Evolutionary conservation across 2,329 filamentous ascomycete species (phyloP), one percentile per base, ranked within the genome.

Genomic region (Colletotrichum sp.): DNA sequence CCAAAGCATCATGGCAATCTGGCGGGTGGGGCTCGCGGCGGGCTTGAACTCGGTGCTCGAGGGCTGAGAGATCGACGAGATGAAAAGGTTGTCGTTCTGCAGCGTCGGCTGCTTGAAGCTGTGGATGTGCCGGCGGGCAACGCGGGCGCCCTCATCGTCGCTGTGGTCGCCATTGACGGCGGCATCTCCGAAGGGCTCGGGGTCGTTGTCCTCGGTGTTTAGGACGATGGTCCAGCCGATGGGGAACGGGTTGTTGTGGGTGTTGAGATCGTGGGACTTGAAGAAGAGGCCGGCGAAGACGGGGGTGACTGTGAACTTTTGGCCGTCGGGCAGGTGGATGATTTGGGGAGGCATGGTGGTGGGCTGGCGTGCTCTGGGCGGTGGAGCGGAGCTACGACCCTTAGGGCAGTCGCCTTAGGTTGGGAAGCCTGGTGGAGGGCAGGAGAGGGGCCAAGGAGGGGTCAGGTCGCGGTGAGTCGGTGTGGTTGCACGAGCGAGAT

Each of bases 1-100:
- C 95, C 95, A 99, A 8, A 99, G 90, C 94, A 98, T 98, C 95
- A 98, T 96, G 79, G 96, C 96, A 76, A 98, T 95, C 85, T 98
- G 95, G 60, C 96, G 90, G 1, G 95, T 97, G 0, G 95, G 95
- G 77, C 95, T 98, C 16, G 90, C 92, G 2, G 94, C 91, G 1
- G 95, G 92, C 82, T 94, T 95, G 86, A 94, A 98, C 65, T 98
- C 95, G 82, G 86, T 92, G 83, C 89, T 94, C 66, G 94, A 94
- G 0, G 96, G 95, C 79, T 94, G 95, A 66, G 95, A 96, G 77
- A 98, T 96, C 77, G 95, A 96, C 6, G 96, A 98, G 80, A 99
- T 96, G 87, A 96, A 98, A 73, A 98, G 89, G 80, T 92, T 93
- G 84, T 99, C 96, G 83, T 93, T 91, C 36, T 92, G 90, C 36